Evolutionary conservation across 2,329 filamentous ascomycete genomes (phyloP).

Genomic region (Epichloe hybrida): DNA sequence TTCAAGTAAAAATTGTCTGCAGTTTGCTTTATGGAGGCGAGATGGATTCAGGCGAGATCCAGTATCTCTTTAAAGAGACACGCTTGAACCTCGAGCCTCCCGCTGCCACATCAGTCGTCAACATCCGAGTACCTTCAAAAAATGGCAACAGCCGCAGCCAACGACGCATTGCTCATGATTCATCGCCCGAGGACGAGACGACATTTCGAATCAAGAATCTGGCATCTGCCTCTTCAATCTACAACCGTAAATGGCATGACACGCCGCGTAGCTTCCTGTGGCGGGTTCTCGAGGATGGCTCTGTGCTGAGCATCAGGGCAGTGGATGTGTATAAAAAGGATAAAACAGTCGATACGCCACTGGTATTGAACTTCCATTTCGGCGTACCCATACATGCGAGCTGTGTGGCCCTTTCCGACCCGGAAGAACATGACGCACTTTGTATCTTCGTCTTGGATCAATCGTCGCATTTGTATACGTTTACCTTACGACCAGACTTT

Average conservation of each 20-base stretch:
- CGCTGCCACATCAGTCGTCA: conserved; percentile 54
- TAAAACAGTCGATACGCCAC: conserved; percentile 52
- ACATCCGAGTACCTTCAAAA: conserved; percentile 51
- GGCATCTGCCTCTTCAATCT: conserved; percentile 68
- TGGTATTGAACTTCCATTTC: conserved; percentile 70
- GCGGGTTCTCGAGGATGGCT: conserved; percentile 72
- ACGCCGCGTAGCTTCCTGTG: conserved; percentile 81
- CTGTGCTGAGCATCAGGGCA: conserved; percentile 67
- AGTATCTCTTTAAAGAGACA: conserved; percentile 73
- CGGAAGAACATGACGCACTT: conserved; percentile 62
- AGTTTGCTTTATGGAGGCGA: conserved; percentile 43
- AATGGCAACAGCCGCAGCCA: conserved; percentile 30
- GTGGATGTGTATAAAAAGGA: conserved; percentile 65
- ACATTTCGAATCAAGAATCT: conserved; percentile 60
- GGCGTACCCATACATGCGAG: conserved; percentile 56
- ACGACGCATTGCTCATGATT: conserved; percentile 23
- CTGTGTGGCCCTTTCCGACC: conserved; percentile 74
- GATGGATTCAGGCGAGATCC: conserved; percentile 50
- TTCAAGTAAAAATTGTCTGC: background rate
- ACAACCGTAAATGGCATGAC: conserved; percentile 62
- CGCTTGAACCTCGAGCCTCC: conserved; percentile 68
- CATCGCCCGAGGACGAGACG: conserved; percentile 51
- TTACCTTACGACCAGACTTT: conserved; percentile 70
- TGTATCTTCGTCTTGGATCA: conserved; percentile 69
- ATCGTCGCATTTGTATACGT: conserved; percentile 66